Evolutionary conservation across 148 eudicot species (phyloP).

Genomic region (Spergularia bocconei): DNA sequence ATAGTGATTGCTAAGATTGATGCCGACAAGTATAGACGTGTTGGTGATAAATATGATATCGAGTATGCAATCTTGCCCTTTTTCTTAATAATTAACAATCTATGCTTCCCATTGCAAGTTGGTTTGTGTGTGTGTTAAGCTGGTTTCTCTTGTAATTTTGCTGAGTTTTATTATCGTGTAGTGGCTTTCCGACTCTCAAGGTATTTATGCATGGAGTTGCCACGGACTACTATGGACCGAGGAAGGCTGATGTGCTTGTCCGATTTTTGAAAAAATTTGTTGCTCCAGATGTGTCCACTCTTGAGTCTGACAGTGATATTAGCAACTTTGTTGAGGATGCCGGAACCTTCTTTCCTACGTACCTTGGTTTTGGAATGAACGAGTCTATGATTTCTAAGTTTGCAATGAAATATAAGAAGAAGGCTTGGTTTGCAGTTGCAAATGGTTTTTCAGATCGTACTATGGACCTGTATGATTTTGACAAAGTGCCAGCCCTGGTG

Average conservation of each 20-base stretch:
- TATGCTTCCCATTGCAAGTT: background rate
- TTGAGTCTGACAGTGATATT: conserved; percentile 66
- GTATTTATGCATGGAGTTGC: conserved; percentile 88
- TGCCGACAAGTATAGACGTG: conserved; percentile 73
- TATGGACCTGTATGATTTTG: conserved; percentile 82
- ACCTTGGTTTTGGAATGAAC: conserved; percentile 81
- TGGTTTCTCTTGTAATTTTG: background rate
- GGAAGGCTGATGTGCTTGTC: conserved; percentile 71
- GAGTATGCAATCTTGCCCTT: conserved; percentile 54
- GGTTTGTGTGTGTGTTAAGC: background rate
- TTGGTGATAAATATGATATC: conserved; percentile 78
- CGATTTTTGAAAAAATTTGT: conserved; percentile 77
- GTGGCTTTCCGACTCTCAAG: conserved; percentile 93
- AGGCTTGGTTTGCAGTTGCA: conserved; percentile 95
- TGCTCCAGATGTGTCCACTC: conserved; percentile 79
- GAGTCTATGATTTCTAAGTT: conserved; percentile 63
- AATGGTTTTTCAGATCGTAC: conserved; percentile 74
- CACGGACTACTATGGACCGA: conserved; percentile 76
- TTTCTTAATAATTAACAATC: background rate
- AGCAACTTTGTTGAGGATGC: conserved; percentile 64
- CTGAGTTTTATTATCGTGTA: conserved; percentile 35
- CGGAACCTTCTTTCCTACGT: conserved; percentile 77
- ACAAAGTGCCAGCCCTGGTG: conserved; percentile 85
- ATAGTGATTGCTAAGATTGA: conserved; percentile 78
- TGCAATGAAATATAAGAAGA: conserved; percentile 79